These are phyloP conservation scores for Panicum hallii DNA, from an alignment of 202 grass and related monocot species.

Conservation along the genomic window DNA sequence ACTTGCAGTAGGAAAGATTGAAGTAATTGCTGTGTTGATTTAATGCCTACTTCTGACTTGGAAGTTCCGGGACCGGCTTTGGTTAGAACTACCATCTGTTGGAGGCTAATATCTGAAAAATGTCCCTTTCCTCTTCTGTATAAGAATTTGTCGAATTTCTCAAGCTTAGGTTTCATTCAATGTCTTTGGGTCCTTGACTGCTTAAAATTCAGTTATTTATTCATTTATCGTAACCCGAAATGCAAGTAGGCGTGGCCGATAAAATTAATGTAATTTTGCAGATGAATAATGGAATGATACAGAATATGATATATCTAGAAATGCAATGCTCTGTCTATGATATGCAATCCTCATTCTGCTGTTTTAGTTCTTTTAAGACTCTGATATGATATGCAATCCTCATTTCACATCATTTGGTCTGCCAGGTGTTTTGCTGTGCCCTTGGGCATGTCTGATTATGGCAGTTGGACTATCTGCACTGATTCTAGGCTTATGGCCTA, in stretches of 20 bases:
- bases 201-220: neutral
- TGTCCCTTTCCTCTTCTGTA: neutral
- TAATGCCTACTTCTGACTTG: neutral
- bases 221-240: neutral
- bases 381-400: neutral
- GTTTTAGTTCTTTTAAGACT: constrained; percentile 15
- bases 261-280: neutral
- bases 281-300: too few relatives aligned
- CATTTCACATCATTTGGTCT: constrained; percentile 28
- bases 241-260: neutral
- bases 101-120: neutral
- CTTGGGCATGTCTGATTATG: constrained; percentile 89
- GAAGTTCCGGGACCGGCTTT: neutral
- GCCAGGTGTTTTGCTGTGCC: constrained; percentile 77
- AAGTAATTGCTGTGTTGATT: neutral
- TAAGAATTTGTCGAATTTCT: neutral
- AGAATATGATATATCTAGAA: too few relatives aligned
- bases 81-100: neutral
- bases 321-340: neutral
- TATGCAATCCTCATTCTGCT: neutral
- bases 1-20: neutral
- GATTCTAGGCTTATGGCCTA: constrained; percentile 91
- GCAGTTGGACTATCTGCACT: constrained; percentile 82
- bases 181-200: neutral
- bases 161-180: neutral